phyloP scores from a whole-genome alignment of 805 yeast genomes.

The Saccharomycopsis sp. region DNA sequence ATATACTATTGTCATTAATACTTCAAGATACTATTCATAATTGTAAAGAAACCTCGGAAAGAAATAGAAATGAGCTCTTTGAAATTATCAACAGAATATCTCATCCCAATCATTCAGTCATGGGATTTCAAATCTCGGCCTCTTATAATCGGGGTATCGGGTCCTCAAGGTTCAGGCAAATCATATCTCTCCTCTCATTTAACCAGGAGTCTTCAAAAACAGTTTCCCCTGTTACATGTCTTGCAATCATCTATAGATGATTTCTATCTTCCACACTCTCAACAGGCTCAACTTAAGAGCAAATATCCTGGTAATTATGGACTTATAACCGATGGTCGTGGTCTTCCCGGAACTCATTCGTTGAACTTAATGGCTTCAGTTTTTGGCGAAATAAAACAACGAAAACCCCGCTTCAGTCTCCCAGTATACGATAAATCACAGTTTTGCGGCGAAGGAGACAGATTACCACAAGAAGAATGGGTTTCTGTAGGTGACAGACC shows the following conservation, averaged over 20 bases:
- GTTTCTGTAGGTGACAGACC: constrained; percentile 28
- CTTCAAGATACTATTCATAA: too few species aligned
- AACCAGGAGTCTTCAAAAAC: constrained; percentile 27
- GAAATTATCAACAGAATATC: constrained; percentile 22
- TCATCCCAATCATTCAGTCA: constrained; percentile 27
- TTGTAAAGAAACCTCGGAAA: too few species aligned
- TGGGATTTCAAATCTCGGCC: constrained; percentile 33
- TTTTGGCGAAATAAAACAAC: constrained; percentile 29
- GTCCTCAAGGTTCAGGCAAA: constrained; percentile 81
- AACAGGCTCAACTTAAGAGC: constrained; percentile 45
- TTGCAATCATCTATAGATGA: constrained; percentile 76
- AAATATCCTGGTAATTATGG: constrained; percentile 37
- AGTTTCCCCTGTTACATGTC: constrained; percentile 34
- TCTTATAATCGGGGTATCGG: constrained; percentile 51
- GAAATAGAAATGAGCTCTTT: constrained; percentile 1
- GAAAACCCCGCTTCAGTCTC: constrained; percentile 30
- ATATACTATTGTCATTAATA: too few species aligned
- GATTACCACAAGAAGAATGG: constrained; percentile 42
- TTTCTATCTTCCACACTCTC: constrained; percentile 61
- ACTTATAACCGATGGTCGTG: constrained; percentile 64
- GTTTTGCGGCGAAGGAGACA: constrained; percentile 72
- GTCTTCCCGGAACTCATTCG: constrained; percentile 94
- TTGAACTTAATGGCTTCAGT: constrained; percentile 33
- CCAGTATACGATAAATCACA: constrained; percentile 80
- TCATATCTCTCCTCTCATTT: constrained; percentile 46